These are phyloP conservation scores for Dendrothele bispora DNA, from an alignment of 768 basidiomycete species.

Conservation along the genomic window DNA sequence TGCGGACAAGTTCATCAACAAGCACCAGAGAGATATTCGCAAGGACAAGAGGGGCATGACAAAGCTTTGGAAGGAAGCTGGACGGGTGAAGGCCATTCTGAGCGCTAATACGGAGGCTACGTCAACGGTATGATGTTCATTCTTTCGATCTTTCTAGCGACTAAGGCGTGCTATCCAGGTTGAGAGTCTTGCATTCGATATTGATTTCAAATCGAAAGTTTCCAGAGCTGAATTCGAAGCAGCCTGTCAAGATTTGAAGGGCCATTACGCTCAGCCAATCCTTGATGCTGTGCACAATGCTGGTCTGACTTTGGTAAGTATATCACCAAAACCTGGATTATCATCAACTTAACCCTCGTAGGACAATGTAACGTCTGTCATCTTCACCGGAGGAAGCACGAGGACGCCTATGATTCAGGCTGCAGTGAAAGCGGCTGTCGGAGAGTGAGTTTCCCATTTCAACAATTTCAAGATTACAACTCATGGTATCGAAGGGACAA, in stretches of 20 bases:
- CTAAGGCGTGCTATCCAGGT: slow-evolving; percentile 45
- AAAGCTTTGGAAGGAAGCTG: slow-evolving; percentile 93
- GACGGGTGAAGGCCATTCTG: slow-evolving; percentile 85
- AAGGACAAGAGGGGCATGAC: slow-evolving; percentile 84
- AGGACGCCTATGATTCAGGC: slow-evolving; percentile 91
- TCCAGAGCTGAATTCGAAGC: slow-evolving; percentile 79
- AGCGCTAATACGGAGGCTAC: slow-evolving; percentile 87
- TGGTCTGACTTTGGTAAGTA: slow-evolving; percentile 62
- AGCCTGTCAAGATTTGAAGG: slow-evolving; percentile 64
- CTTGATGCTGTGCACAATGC: slow-evolving; percentile 68
- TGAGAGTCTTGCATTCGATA: slow-evolving; percentile 86
- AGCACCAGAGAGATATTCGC: slow-evolving; percentile 66
- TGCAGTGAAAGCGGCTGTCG: slow-evolving; percentile 75
- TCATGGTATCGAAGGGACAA: slow-evolving; percentile 50
- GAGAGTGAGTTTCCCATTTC: slow-evolving; percentile 53
- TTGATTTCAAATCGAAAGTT: slow-evolving; percentile 84
- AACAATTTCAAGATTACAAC: neutral
- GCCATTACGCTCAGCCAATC: slow-evolving; percentile 69
- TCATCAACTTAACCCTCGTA: slow-evolving; percentile 21
- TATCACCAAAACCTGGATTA: neutral
- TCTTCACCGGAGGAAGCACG: slow-evolving; percentile 89
- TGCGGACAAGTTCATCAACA: slow-evolving; percentile 69
- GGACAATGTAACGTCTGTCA: slow-evolving; percentile 83
- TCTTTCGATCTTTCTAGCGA: neutral
- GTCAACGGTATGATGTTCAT: slow-evolving; percentile 57